Base-by-base conservation (phyloP, 768 basidiomycete species). In the Calocera viscosa region DNA sequence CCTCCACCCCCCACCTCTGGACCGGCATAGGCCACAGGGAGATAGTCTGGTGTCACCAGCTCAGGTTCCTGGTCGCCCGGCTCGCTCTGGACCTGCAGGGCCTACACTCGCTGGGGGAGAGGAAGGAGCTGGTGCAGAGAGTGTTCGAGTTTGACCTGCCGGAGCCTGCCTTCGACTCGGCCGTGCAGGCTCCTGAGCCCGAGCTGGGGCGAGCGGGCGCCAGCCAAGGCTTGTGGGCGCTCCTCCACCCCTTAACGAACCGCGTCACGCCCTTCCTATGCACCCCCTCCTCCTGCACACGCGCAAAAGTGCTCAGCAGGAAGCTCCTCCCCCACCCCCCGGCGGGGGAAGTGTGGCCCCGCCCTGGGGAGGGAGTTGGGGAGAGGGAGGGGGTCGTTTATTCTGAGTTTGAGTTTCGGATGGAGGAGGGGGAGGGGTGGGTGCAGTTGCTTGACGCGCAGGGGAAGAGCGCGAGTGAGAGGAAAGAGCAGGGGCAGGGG, bases 41-140 rank as follows among this genome's bases (percentile, higher is more conserved):
- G 10, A 76, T 77, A 67, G 76, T 77, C 1, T 77, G 77, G 77
- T 77, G 77, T 67, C 73, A 77, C 70, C 76, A 77, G 68, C 67
- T 77, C n/a, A 69, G 77, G 10, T 74, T 70, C 70, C 43, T 67
- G 11, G 69, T 77, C 0, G 77, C 77, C 19, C 66, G 73, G 32
- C 34, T 70, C 10, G 67, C 75, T 26, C 67, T 77, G 19, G 73
- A 73, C 19, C 43, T 47, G 16, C 43, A 47, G 43, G 43, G 35
- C 7, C 35, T 38, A 5, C 8, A 47, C 7, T 7, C 43, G 24
- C 19, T 7, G 24, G 43, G 5, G 43, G 43, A 24, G 43, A 7
- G 43, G 43, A 19, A 3, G 43, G 24, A 7, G 43, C 8, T 19
- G 43, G 43, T 47, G 43, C n/a, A 24, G 24, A 3, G 19, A 19